phyloP scores from a whole-genome alignment of 1,139 yeast species.

The Spathaspora jeffriesii region DNA sequence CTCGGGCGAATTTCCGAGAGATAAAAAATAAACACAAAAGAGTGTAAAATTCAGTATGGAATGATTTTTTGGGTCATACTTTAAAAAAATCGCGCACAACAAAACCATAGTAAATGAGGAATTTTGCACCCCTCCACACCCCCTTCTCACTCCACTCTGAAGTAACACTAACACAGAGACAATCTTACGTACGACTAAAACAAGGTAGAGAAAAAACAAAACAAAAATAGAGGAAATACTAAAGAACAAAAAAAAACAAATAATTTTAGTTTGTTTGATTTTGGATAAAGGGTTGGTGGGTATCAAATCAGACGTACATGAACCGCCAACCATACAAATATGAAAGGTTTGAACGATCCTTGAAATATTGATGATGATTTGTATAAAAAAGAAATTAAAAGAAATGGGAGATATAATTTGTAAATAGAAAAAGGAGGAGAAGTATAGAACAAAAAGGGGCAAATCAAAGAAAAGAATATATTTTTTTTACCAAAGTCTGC shows the following conservation, averaged over 20 bases:
- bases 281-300: conserved; percentile 3
- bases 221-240: neutral
- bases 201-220: neutral
- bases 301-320: neutral
- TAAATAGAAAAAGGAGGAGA: neutral
- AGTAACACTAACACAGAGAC: neutral
- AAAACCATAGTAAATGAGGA: neutral
- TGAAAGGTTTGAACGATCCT: conserved; percentile 1
- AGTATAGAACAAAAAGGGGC: neutral
- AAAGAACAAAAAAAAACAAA: neutral
- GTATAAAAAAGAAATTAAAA: neutral
- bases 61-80: conserved; percentile 1
- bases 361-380: neutral
- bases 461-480: neutral
- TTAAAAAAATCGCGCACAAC: neutral
- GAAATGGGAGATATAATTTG: neutral
- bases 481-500: neutral
- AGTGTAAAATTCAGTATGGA: neutral
- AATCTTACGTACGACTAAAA: conserved; percentile 1
- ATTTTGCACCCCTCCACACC: neutral
- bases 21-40: conserved; percentile 1
- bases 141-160: neutral
- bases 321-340: neutral
- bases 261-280: neutral
- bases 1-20: neutral